Evolutionary conservation across 2,329 filamentous ascomycete species (phyloP), one percentile per base, ranked within the genome.

Genomic region (Venturia effusa): DNA sequence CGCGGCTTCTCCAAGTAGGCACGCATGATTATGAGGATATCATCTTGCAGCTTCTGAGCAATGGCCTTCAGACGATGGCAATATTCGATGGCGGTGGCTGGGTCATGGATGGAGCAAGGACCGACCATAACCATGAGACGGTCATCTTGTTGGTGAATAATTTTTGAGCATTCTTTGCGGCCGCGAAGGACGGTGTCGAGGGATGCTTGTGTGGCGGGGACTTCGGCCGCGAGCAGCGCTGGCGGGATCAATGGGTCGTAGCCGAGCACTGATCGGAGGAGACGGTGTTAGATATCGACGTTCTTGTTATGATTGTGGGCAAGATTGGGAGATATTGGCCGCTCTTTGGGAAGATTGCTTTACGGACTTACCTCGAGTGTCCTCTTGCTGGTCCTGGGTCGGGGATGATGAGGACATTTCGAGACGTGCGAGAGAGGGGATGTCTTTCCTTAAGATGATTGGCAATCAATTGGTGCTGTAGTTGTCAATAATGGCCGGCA

Each of bases 1-100:
- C 94, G 88, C 51, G 94, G 94, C 83, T 99, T 99, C 83, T 99
- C 94, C 61, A 99, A 88, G 84, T 99, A 99, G 73, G 92, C 92
- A 71, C 94, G 90, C 94, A 99, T 99, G 72, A 99, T 87, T 75
- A 99, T 89, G 75, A 87, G 87, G 59, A 99, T 83, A 74, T 97
- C 92, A 70, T 86, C 81, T 66, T 87, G 85, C 67, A 97, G 87
- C 81, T 88, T 90, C 68, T 89, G 84, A 66, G 92, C 85, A 59
- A 97, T 80, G 62, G 81, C 78, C 78, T 91, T 89, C 60, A 99
- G 84, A 64, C 88, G 85, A 67, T 83, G 79, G 74, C 89, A 90
- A 82, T 99, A 99, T 77, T 97, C 92, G 70, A 95, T 81, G 48
- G 94, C 94, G 17, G 86, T 86, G 60, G 82, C 85, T 10, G 94